Evolutionary conservation across 768 basidiomycete genomes (phyloP), one percentile per base, ranked within the genome.

Genomic region (Xerocomus spinulosus): DNA sequence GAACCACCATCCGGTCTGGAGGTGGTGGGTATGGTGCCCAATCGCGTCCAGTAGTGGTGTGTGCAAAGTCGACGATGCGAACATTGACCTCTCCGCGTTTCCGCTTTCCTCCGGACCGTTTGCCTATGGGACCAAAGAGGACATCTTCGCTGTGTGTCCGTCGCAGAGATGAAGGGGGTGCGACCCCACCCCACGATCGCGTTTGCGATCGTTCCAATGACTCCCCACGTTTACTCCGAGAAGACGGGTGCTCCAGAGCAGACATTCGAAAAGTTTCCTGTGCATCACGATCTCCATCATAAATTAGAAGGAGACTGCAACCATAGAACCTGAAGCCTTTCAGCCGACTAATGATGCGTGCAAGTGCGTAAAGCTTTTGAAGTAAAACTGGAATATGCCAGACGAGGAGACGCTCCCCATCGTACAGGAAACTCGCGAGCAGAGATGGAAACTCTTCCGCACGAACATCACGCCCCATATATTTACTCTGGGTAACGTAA

Each of bases 281-380:
- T 2, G 82, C 78, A 56, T 93, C 91, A 36, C 73, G 76, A 63
- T 98, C 94, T 34, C 96, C 96, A 62, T 99, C 96, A 67, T 99
- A 99, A 62, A 98, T 95, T 63, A 98, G 80, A 44, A 99, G 81
- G 38, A 99, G 80, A 54, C 89, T 92, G 70, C 95, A 97, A 13
- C 96, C 96, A 63, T 99, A 99, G 69, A 99, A 98, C 41, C 96
- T 83, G 70, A 90, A 99, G n/a, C 96, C 92, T 58, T 86, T 88
- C 51, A 99, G 73, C 8, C 87, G 81, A 63, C 84, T 77, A 58
- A 98, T 78, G 70, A 98, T 96, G 40, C 84, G 81, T 21, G 95
- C 94, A 40, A 99, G 81, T n/a, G 84, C 83, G 63, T 94, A 94
- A 15, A 99, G 73, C 70, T 97, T 96, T 63, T 87, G 86, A 41